Conservation (phyloP, 2,329 filamentous ascomycete genomes). For the Clonostachys sp. region DNA sequence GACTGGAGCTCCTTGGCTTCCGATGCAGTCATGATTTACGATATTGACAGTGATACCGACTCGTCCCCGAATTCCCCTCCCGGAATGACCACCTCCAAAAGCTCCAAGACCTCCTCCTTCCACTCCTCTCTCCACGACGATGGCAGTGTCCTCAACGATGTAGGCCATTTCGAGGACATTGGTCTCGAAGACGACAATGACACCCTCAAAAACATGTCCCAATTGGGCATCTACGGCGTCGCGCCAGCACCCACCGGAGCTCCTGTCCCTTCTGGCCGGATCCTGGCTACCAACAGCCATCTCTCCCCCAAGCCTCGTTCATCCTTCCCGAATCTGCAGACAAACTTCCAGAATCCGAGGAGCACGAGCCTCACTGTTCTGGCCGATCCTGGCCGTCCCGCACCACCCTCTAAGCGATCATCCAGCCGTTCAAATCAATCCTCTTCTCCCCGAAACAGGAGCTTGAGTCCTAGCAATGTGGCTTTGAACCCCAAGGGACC, state of each 20-base stretch:
- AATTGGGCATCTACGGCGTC: constrained; percentile 31
- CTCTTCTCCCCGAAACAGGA: constrained; percentile 37
- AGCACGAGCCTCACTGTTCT: constrained; percentile 39
- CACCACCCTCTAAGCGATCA: constrained; percentile 11
- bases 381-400: constrained; percentile 25
- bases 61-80: constrained; percentile 25
- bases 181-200: constrained; percentile 60
- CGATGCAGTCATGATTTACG: constrained; percentile 2
- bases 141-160: constrained; percentile 64
- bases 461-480: constrained; percentile 41
- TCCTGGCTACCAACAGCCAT: constrained; percentile 19
- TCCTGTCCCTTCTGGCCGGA: constrained; percentile 14
- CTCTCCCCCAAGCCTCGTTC: constrained; percentile 29
- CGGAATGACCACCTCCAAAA: constrained; percentile 78
- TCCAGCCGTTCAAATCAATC: constrained; percentile 23
- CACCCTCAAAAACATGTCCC: constrained; percentile 45
- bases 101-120: constrained; percentile 86
- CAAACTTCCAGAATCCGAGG: constrained; percentile 44
- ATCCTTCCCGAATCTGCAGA: constrained; percentile 37
- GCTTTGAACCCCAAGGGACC: constrained; percentile 39
- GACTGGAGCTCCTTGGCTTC: too few species aligned
- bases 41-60: background rate
- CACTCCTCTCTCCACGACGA: constrained; percentile 71
- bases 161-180: constrained; percentile 89
- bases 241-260: background rate